Evolutionary conservation across 805 yeast species (phyloP).

Genomic region (Ogataea trehalophila): DNA sequence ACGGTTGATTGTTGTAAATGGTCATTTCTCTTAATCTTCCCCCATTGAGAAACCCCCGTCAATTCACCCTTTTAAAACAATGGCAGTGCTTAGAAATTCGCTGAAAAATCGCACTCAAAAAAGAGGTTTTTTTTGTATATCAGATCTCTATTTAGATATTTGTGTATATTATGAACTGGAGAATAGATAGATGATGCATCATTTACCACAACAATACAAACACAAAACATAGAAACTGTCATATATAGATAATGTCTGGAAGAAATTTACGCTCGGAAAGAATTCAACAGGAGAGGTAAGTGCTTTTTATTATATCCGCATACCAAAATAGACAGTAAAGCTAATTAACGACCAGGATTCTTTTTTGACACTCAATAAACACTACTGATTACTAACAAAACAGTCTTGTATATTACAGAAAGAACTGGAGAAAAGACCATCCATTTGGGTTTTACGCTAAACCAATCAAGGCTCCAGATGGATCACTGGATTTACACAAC

Average conservation of each 20-base stretch:
- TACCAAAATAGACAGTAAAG: too few species aligned
- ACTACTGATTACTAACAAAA: not conserved
- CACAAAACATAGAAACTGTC: too few species aligned
- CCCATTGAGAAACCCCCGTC: not conserved
- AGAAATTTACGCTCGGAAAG: constrained; percentile 62
- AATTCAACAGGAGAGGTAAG: constrained; percentile 79
- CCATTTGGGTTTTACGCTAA: constrained; percentile 97
- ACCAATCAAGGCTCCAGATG: constrained; percentile 76
- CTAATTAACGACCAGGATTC: too few species aligned
- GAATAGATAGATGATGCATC: constrained; percentile 5
- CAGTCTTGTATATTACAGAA: constrained; percentile 40
- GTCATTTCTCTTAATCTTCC: constrained; percentile 2
- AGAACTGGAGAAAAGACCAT: constrained; percentile 97
- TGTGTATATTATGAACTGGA: not conserved
- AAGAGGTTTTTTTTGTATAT: too few species aligned
- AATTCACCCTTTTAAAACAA: not conserved
- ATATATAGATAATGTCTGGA: constrained; percentile 14
- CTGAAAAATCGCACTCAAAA: too few species aligned
- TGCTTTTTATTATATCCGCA: constrained; percentile 2
- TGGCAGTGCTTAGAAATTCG: constrained; percentile 3
- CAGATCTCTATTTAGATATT: not conserved
- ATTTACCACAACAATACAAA: too few species aligned
- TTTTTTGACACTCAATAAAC: not conserved
- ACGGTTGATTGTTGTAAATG: too few species aligned
- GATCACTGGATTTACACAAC: constrained; percentile 72